Evolutionary conservation across 2,329 filamentous ascomycete species (phyloP), one percentile per base, ranked within the genome.

Genomic region (Apiospora saccharicola): DNA sequence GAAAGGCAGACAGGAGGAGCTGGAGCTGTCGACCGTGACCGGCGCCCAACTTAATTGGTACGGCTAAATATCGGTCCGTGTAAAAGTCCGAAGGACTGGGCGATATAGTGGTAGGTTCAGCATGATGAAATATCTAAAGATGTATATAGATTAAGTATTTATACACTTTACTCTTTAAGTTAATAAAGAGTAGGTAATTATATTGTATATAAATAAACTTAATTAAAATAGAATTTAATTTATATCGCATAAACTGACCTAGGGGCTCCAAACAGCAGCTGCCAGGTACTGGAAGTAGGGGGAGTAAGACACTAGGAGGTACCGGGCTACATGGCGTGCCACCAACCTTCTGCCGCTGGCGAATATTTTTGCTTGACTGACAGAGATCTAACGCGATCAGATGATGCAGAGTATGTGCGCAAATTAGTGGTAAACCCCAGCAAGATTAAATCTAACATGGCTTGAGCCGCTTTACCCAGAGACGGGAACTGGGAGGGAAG

Each of bases 31-130:
- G 26, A 37, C 19, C 30, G 57, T 41, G 57, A 64, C 57, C 1
- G 57, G 30, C 34, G 57, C 57, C 57, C 34, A n/a, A 64, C 10
- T 64, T 64, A 64, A 64, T 34, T 64, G 57, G 57, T 12, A 41
- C 30, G 19, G 22, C 57, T 64, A 41, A 41, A 22, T 22, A 22
- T 22, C 57, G 57, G 57, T 64, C 57, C 57, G 57, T 41, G 14
- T 37, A 16, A 64, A 64, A 64, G 57, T 64, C 57, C 34, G 57
- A 41, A 22, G 16, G 30, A 3, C 14, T 10, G 7, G 30, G 53
- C 26, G 24, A 14, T 57, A 47, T 47, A 7, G 19, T 22, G 3
- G 16, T 22, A 26, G 49, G 49, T 24, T 13, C n/a, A 51, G 49
- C 10, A 51, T 26, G 8, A 22, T 34, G 1, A 34, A 57, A 22